Evolutionary conservation across 768 basidiomycete species (phyloP).

Genomic region (Phylloporus sp.): DNA sequence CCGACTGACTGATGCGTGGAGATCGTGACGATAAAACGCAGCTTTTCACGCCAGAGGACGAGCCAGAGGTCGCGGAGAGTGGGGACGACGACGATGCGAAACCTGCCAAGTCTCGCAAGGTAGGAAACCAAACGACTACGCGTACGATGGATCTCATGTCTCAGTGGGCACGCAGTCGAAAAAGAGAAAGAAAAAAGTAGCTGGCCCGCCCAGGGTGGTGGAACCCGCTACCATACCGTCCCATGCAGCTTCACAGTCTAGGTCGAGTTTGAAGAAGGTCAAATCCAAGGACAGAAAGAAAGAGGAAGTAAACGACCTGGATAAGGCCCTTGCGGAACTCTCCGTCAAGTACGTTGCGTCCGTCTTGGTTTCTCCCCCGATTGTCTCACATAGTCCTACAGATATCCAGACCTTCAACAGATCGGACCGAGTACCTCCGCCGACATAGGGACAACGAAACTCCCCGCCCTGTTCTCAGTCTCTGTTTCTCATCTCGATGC

Average conservation of each 20-base stretch:
- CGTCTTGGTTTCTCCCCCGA: background rate
- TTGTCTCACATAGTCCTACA: conserved; percentile 16
- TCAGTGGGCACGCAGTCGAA: conserved; percentile 27
- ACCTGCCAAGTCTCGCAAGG: conserved; percentile 23
- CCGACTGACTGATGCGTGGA: conserved; percentile 6
- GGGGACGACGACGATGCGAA: conserved; percentile 19
- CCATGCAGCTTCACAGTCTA: conserved; percentile 27
- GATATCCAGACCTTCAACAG: conserved; percentile 51
- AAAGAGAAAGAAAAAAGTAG: conserved; percentile 39
- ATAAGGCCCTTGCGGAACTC: conserved; percentile 80
- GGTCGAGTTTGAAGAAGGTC: conserved; percentile 53
- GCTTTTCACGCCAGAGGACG: conserved; percentile 39
- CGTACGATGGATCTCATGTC: background rate
- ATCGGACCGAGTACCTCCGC: conserved; percentile 21
- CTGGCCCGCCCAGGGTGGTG: background rate
- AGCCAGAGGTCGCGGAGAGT: conserved; percentile 15
- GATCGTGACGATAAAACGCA: conserved; percentile 27
- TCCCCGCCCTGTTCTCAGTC: conserved; percentile 65
- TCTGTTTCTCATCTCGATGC: conserved; percentile 77
- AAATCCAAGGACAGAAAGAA: conserved; percentile 60
- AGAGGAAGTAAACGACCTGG: conserved; percentile 70
- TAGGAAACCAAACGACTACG: background rate
- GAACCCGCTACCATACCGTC: conserved; percentile 4
- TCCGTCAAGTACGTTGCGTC: conserved; percentile 54
- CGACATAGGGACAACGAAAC: conserved; percentile 28